Evolutionary conservation across 1,139 yeast species (phyloP), one percentile per base, ranked within the genome.

Genomic region (Candida tunisiensis): DNA sequence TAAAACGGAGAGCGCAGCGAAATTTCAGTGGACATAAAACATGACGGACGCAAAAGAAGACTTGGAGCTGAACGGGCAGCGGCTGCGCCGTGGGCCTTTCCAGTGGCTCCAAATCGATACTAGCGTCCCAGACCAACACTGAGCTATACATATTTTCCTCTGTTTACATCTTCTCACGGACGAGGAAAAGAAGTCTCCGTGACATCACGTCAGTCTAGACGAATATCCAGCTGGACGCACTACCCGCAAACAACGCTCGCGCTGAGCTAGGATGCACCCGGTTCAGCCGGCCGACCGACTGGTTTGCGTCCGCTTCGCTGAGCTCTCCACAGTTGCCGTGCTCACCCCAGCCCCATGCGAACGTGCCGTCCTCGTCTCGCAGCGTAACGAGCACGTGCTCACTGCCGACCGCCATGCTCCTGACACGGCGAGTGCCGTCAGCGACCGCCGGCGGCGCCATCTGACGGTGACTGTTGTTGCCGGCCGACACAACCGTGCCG

Each of bases 261-360:
- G n/a, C n/a, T n/a, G n/a, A n/a, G n/a, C n/a, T n/a, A n/a, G n/a
- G n/a, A 22, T 36, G 38, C 10, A 42, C 39, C 14, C 35, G 38
- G 23, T 29, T 28, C 19, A 29, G 33, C 10, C 27, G 23, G 19
- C 11, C 24, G 17, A 32, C 26, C 4, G 14, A 19, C 10, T 16
- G 14, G 8, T 23, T 16, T 6, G n/a, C 29, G 13, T 8, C 11
- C 4, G 14, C 21, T 14, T 17, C 20, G 23, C 14, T 16, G n/a
- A 24, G 22, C 25, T 19, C 17, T 13, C 28, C 21, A 27, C 21
- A 85, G 45, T 88, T 88, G 1, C 98, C 96, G 46, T 88, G 98
- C 45, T 88, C 98, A 15, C 95, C 95, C 98, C 98, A 88, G 1
- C 98, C 98, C 96, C 96, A 88, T 3, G 85, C 65, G 30, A 45